Percentiles rank a stretch among this genome's conserved stretches.
Evolutionary conservation across 2,329 filamentous ascomycete genomes (phyloP).

Genomic region (Rhynchosporium secalis): DNA sequence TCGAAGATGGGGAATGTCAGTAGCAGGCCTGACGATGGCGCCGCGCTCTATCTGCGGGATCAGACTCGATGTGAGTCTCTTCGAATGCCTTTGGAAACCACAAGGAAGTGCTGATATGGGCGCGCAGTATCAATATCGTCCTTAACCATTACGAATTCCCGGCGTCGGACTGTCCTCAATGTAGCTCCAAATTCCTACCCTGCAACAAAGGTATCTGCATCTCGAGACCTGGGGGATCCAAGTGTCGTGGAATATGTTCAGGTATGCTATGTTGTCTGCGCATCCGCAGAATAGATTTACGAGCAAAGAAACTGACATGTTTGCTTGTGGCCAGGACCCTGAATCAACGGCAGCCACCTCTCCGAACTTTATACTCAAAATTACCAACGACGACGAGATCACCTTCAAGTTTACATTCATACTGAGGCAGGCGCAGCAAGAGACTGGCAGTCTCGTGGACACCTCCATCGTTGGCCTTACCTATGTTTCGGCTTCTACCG

Average conservation of each 20-base stretch:
- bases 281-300: not conserved
- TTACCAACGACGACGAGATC: constrained; percentile 89
- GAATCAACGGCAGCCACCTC: constrained; percentile 53
- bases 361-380: constrained; percentile 80
- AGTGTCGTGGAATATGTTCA: constrained; percentile 86
- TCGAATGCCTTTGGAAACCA: constrained; percentile 13
- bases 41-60: constrained; percentile 80
- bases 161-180: constrained; percentile 73
- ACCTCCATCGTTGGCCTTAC: constrained; percentile 86
- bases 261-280: constrained; percentile 50
- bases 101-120: constrained; percentile 19
- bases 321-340: constrained; percentile 63
- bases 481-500: constrained; percentile 84
- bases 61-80: constrained; percentile 78
- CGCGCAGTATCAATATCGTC: constrained; percentile 80
- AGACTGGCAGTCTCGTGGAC: constrained; percentile 56
- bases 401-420: constrained; percentile 92
- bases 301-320: constrained; percentile 20
- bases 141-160: constrained; percentile 76
- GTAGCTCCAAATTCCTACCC: constrained; percentile 86
- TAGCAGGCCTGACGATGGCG: constrained; percentile 83
- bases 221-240: constrained; percentile 71
- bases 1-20: constrained; percentile 85
- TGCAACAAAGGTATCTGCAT: constrained; percentile 72
- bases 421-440: constrained; percentile 58